A percentile compares a stretch with the other conserved stretches of the same genome.
Conservation (phyloP, 2,329 filamentous ascomycete genomes). For the Fusarium longipes region DNA sequence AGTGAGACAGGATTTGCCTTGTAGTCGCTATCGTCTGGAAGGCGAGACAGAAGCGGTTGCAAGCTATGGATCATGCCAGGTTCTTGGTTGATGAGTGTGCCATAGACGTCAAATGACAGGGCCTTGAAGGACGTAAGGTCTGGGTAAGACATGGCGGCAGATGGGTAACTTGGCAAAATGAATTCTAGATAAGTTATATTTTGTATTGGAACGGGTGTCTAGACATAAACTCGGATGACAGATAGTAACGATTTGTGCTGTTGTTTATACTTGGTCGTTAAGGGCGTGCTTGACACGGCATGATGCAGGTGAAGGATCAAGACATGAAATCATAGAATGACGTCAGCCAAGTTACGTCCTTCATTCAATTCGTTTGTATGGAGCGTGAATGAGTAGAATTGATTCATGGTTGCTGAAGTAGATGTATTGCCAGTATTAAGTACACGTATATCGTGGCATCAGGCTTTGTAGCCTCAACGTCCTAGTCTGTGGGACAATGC, state of each 20-base stretch:
- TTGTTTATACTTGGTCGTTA: not conserved
- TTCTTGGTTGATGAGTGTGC: slow-evolving; percentile 19
- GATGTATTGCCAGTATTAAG: too few species aligned
- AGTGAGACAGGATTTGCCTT: not conserved
- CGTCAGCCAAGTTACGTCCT: slow-evolving; percentile 6
- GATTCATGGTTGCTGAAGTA: too few species aligned
- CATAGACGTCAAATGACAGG: slow-evolving; percentile 16
- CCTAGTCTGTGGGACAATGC: too few species aligned
- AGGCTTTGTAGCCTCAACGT: too few species aligned
- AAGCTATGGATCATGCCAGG: slow-evolving; percentile 9
- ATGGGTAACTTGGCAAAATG: not conserved
- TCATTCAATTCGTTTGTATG: too few species aligned
- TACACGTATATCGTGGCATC: too few species aligned
- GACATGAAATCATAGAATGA: not conserved
- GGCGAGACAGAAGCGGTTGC: not conserved
- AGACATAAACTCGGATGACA: too few species aligned
- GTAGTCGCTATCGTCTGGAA: not conserved
- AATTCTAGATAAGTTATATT: rapidly evolving
- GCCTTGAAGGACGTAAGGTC: slow-evolving; percentile 13
- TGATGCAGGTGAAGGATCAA: not conserved
- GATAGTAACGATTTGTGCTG: rapidly evolving
- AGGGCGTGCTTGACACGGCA: slow-evolving; percentile 17
- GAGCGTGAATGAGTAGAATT: too few species aligned
- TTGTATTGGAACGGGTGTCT: rapidly evolving
- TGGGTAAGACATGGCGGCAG: not conserved